Percentiles rank a stretch among this genome's conserved stretches.
phyloP scores from a whole-genome alignment of 2,329 filamentous ascomycete species.

The Epicoccum sorghinum region DNA sequence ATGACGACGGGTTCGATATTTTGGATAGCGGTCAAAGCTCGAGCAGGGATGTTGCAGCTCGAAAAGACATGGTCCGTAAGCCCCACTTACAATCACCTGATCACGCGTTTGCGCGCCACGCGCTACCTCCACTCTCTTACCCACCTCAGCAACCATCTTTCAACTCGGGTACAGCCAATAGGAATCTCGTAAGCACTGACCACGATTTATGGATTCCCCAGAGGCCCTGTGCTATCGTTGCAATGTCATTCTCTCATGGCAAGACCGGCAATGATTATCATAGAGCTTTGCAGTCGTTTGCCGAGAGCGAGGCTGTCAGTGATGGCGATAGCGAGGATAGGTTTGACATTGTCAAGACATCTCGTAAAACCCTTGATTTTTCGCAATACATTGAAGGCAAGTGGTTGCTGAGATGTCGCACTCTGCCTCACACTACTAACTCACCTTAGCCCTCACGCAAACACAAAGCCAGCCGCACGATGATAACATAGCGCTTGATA shows the following conservation, averaged over 20 bases:
- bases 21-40: conserved; percentile 22
- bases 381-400: conserved; percentile 44
- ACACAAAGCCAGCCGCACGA: conserved; percentile 32
- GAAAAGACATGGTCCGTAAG: neutral
- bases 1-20: conserved; percentile 18
- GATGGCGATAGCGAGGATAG: conserved; percentile 49
- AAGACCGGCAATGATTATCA: conserved; percentile 21
- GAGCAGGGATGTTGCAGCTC: conserved; percentile 14
- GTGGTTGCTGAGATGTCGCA: neutral
- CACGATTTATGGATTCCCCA: neutral
- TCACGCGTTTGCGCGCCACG: conserved; percentile 27
- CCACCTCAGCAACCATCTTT: neutral
- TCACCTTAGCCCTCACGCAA: conserved; percentile 32
- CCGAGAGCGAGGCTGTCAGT: conserved; percentile 33
- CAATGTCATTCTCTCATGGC: conserved; percentile 26
- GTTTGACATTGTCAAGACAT: conserved; percentile 49
- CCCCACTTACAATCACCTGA: conserved; percentile 36
- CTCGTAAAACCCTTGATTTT: conserved; percentile 40
- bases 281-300: conserved; percentile 30
- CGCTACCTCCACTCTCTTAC: neutral
- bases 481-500: neutral
- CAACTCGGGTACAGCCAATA: neutral
- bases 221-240: neutral
- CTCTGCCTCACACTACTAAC: conserved; percentile 10
- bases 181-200: too few relatives aligned